These are phyloP conservation scores for Alternaria arborescens DNA, from an alignment of 2,329 filamentous ascomycete species.

Conservation along the genomic window DNA sequence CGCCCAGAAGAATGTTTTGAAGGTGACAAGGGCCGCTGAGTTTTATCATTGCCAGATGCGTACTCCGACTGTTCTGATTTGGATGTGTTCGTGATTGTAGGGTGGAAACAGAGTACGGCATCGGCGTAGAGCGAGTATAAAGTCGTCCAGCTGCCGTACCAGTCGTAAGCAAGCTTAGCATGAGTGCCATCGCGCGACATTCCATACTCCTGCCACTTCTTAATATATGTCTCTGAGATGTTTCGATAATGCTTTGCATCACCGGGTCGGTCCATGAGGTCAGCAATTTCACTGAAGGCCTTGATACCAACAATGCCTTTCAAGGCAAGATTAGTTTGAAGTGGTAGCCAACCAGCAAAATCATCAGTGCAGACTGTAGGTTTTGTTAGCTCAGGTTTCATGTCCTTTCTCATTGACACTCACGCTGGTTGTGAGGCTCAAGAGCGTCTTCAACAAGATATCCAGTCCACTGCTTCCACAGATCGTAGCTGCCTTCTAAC, in stretches of 20 bases:
- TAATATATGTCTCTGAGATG: constrained; percentile 72
- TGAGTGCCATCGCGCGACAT: constrained; percentile 75
- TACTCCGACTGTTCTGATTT: constrained; percentile 9
- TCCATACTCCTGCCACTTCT: constrained; percentile 74
- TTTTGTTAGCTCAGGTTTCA: constrained; percentile 10
- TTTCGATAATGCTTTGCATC: constrained; percentile 69
- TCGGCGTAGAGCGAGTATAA: constrained; percentile 88
- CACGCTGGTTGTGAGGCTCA: constrained; percentile 75
- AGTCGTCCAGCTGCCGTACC: constrained; percentile 82
- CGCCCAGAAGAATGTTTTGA: constrained; percentile 26
- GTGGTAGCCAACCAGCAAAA: constrained; percentile 78
- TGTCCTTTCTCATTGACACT: constrained; percentile 22
- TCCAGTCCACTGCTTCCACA: constrained; percentile 80
- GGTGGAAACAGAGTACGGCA: constrained; percentile 81
- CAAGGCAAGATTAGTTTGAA: constrained; percentile 83
- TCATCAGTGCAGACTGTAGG: constrained; percentile 77
- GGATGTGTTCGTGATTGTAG: constrained; percentile 55
- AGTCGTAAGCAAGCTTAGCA: constrained; percentile 80
- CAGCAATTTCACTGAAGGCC: constrained; percentile 76
- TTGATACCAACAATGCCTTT: constrained; percentile 86
- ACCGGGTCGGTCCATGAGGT: constrained; percentile 64
- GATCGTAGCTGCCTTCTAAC: constrained; percentile 73
- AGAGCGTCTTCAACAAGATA: constrained; percentile 80
- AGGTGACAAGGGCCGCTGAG: constrained; percentile 34
- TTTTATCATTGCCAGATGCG: constrained; percentile 12